A percentile compares a stretch with the other conserved stretches of the same genome.
Conservation (phyloP, 2,329 filamentous ascomycete genomes). For the Monascus ruber region DNA sequence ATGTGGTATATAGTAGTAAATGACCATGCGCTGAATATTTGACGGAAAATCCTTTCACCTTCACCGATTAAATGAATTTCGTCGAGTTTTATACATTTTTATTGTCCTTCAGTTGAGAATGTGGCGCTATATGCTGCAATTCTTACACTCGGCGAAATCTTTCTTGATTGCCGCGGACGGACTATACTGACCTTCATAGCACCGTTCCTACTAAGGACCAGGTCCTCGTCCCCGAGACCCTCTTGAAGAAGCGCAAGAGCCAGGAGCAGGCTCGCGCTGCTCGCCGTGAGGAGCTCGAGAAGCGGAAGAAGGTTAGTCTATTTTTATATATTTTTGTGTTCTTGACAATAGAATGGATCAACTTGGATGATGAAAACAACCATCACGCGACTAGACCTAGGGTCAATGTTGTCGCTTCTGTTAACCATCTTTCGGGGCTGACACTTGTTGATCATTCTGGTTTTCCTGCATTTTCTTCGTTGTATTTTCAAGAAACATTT, state of each 20-base stretch:
- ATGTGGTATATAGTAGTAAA: no score
- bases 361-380: conserved; percentile 73
- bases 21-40: not conserved
- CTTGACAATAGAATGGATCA: conserved; percentile 22
- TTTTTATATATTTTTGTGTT: conserved; percentile 7
- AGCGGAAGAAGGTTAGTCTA: conserved; percentile 77
- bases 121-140: conserved; percentile 79
- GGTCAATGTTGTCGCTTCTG: conserved; percentile 86
- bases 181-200: conserved; percentile 69
- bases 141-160: conserved; percentile 71
- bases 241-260: conserved; percentile 99
- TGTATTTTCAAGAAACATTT: conserved; percentile 3
- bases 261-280: conserved; percentile 98
- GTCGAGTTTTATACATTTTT: conserved; percentile 58
- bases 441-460: conserved; percentile 28
- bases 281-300: conserved; percentile 64
- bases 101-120: conserved; percentile 65
- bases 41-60: conserved; percentile 17
- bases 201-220: conserved; percentile 89
- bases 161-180: conserved; percentile 55
- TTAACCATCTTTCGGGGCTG: conserved; percentile 60
- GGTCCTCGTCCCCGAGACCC: conserved; percentile 95
- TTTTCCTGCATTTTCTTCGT: no score
- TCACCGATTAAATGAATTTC: conserved; percentile 71
- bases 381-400: conserved; percentile 79